Evolutionary conservation across 495 filamentous ascomycete species (phyloP), one percentile per base, ranked within the genome.

Genomic region (Xylaria bambusicola): DNA sequence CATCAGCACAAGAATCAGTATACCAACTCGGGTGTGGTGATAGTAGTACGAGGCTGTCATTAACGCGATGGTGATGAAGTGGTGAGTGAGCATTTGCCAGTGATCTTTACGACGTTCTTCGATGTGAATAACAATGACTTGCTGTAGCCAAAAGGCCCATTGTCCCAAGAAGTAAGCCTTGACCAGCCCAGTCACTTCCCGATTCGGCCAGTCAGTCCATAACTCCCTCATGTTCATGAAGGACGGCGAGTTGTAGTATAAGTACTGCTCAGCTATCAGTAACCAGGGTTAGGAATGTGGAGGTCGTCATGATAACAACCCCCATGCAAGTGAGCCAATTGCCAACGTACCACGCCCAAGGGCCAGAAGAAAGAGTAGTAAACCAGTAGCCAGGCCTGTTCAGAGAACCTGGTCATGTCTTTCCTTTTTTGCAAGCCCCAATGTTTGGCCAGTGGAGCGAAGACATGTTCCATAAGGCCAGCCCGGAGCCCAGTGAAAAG

Each of bases 131-230:
- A 97, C 90, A 40, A 98, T 73, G 60, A 98, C 88, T 75, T 96
- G 92, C 73, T 98, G 95, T 18, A 97, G 65, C 86, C 91, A 96
- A 69, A 98, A 98, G 15, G 90, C 86, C 66, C 92, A 87, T 72
- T 98, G 93, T 24, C 87, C 88, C 45, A 98, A 80, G 63, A 96
- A 90, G 69, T 98, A 98, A 78, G 85, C 88, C 75, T 98, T 98
- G 73, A 90, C 83, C 13, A 88, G 68, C 5, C 87, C 88, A 17
- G 74, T 75, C 27, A 96, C 75, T 62, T 90, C 83, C 44, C 90
- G 84, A 50, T 82, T 78, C 1, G 94, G 95, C 86, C 88, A 98
- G 52, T 84, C 77, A 5, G 84, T 81, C 92, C 92, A 98, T 54
- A 98, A 82, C 44, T 88, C 85, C 44, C 74, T 75, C 60, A 92